A percentile compares a stretch with the other conserved stretches of the same genome.
These are phyloP conservation scores for Kingdonia uniflora DNA, from an alignment of 164 flowering plant genomes.

Conservation along the genomic window DNA sequence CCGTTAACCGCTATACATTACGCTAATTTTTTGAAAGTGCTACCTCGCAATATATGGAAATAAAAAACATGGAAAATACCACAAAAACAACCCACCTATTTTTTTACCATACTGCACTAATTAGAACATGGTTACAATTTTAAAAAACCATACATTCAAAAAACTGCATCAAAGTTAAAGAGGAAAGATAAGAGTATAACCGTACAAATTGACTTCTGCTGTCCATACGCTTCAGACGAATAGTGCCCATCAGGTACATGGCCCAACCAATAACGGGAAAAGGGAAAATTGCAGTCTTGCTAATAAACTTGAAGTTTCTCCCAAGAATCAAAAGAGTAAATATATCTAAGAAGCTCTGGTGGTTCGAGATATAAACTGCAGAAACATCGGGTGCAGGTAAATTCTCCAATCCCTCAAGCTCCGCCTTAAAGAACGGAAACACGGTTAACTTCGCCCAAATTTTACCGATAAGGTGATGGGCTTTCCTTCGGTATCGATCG, in stretches of 20 bases:
- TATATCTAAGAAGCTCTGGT: conserved; percentile 88
- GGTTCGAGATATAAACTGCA: conserved; percentile 93
- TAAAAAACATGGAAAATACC: too few relatives aligned
- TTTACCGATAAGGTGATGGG: conserved; percentile 67
- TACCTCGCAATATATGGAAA: too few relatives aligned
- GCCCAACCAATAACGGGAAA: conserved; percentile 94
- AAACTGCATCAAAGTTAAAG: too few relatives aligned
- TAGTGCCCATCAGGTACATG: conserved; percentile 73
- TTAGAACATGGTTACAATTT: too few relatives aligned
- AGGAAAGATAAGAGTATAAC: conserved; percentile 3
- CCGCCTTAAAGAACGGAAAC: conserved; percentile 45
- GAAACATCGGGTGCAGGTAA: conserved; percentile 67
- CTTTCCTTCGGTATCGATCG: conserved; percentile 59
- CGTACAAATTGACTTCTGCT: conserved; percentile 84
- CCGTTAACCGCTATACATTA: too few relatives aligned
- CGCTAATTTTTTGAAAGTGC: too few relatives aligned
- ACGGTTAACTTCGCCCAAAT: conserved; percentile 63
- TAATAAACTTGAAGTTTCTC: conserved; percentile 84
- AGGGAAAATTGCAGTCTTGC: conserved; percentile 77
- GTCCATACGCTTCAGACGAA: conserved; percentile 89
- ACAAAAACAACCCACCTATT: too few relatives aligned
- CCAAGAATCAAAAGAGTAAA: conserved; percentile 77
- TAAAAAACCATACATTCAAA: too few relatives aligned
- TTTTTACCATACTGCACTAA: too few relatives aligned
- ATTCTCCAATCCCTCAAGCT: conserved; percentile 81